Percentiles rank a stretch among this genome's conserved stretches.
Evolutionary conservation across 495 filamentous ascomycete species (phyloP).

Genomic region (Neurospora sp.): DNA sequence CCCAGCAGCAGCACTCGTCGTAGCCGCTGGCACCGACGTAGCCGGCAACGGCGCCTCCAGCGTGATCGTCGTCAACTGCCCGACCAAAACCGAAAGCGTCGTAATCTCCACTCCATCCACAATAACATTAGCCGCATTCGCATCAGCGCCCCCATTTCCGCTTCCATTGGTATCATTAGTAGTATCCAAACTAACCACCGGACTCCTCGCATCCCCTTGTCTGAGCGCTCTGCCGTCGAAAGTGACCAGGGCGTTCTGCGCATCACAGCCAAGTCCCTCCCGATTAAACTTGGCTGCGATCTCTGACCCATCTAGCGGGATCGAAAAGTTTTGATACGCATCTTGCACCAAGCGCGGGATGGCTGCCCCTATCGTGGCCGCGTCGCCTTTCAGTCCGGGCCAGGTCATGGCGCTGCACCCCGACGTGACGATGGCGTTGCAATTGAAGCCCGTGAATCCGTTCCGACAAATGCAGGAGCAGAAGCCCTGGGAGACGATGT

Average conservation of each 20-base stretch:
- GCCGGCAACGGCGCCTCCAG: conserved; percentile 9
- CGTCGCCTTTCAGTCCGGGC: conserved; percentile 37
- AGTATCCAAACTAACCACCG: neutral
- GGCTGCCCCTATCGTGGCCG: conserved; percentile 71
- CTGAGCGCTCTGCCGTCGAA: conserved; percentile 51
- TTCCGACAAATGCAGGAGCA: conserved; percentile 85
- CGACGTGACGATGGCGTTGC: conserved; percentile 47
- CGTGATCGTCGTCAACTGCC: conserved; percentile 23
- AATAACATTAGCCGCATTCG: conserved; percentile 16
- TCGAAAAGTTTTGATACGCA: conserved; percentile 59
- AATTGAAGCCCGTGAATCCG: conserved; percentile 73
- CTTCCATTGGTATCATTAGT: neutral
- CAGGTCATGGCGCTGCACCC: conserved; percentile 60
- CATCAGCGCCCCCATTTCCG: neutral
- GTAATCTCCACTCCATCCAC: conserved; percentile 23
- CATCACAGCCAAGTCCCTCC: conserved; percentile 62
- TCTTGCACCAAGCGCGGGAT: conserved; percentile 62
- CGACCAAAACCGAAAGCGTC: conserved; percentile 27
- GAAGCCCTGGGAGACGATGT: conserved; percentile 48
- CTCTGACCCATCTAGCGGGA: conserved; percentile 54
- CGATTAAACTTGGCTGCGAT: conserved; percentile 70
- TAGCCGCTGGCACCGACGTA: conserved; percentile 4
- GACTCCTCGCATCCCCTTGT: conserved; percentile 8
- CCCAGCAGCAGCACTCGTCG: neutral
- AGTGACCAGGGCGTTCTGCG: conserved; percentile 77